phyloP scores from a whole-genome alignment of 2,329 filamentous ascomycete species.

The Exserohilum rostratum region DNA sequence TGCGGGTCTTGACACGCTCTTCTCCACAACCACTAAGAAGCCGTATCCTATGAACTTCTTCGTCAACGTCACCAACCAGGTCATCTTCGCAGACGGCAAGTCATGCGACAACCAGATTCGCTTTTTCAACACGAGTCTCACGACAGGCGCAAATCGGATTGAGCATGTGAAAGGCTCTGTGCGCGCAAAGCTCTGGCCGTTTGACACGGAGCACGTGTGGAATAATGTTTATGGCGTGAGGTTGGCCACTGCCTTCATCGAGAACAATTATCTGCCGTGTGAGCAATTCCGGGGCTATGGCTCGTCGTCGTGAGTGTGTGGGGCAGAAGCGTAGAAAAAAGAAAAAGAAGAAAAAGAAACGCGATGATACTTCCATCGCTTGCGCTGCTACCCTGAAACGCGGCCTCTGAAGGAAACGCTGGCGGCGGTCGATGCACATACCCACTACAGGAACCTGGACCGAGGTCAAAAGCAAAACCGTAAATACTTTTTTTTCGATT shows the following conservation, averaged over 20 bases:
- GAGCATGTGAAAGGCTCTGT: constrained; percentile 45
- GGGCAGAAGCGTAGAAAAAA: no score
- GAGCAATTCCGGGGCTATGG: constrained; percentile 41
- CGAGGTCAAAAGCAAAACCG: no score
- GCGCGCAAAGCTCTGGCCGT: constrained; percentile 34
- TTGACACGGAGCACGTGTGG: constrained; percentile 39
- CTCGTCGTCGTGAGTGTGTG: not conserved
- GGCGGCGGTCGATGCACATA: not conserved
- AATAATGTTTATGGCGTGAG: constrained; percentile 42
- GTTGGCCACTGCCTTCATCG: constrained; percentile 49
- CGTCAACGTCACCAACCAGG: constrained; percentile 62
- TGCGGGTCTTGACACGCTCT: constrained; percentile 25
- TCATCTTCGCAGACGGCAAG: constrained; percentile 52
- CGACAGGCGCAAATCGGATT: constrained; percentile 40
- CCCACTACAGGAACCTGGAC: no score
- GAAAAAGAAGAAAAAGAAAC: not conserved
- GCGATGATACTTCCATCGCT: no score
- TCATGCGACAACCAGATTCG: constrained; percentile 55
- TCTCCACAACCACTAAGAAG: constrained; percentile 14
- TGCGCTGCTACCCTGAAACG: no score
- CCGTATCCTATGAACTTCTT: constrained; percentile 54
- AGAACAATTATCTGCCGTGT: constrained; percentile 48
- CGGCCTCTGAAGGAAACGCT: no score
- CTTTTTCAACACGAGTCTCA: constrained; percentile 55
- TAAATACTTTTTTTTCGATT: not conserved